These are phyloP conservation scores for Discostella stelligeroides DNA, from an alignment of 108 stramenopile species.

Conservation along the genomic window DNA sequence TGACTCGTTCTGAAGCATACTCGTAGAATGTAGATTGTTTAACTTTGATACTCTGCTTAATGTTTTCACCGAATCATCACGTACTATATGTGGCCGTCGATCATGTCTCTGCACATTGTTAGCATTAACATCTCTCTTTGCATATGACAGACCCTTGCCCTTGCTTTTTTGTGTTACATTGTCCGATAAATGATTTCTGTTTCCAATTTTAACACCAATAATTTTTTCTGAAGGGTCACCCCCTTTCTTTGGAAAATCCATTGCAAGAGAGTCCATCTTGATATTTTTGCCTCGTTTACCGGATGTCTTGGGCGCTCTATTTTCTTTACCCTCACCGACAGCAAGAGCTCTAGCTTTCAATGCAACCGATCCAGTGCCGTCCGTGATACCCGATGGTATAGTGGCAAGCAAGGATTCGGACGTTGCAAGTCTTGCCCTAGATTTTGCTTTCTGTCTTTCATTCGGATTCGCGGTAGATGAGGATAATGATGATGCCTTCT, in stretches of 20 bases:
- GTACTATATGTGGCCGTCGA: too few species aligned
- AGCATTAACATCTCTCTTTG: too few species aligned
- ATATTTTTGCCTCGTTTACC: neutral
- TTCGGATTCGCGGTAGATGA: slow-evolving; percentile 17
- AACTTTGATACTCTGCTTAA: neutral
- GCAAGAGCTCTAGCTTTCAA: neutral
- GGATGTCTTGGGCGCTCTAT: slow-evolving; percentile 9
- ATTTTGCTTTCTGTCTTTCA: slow-evolving; percentile 12
- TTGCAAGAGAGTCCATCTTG: slow-evolving; percentile 31
- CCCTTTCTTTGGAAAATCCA: neutral
- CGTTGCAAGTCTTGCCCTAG: slow-evolving; percentile 10
- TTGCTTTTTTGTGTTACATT: neutral
- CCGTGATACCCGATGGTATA: neutral
- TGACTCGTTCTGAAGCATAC: neutral
- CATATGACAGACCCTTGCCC: too few species aligned
- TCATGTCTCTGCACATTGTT: too few species aligned
- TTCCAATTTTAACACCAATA: too few species aligned
- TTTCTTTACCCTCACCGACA: slow-evolving; percentile 15
- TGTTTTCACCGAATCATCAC: neutral
- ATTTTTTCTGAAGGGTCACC: too few species aligned
- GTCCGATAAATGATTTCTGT: neutral
- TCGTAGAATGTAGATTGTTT: neutral
- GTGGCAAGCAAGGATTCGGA: slow-evolving; percentile 23
- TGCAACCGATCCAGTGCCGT: neutral
- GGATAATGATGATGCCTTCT: neutral